Base-by-base conservation (phyloP, 2,329 filamentous ascomycete species). In the Neophaeococcomyces mojaviensis region DNA sequence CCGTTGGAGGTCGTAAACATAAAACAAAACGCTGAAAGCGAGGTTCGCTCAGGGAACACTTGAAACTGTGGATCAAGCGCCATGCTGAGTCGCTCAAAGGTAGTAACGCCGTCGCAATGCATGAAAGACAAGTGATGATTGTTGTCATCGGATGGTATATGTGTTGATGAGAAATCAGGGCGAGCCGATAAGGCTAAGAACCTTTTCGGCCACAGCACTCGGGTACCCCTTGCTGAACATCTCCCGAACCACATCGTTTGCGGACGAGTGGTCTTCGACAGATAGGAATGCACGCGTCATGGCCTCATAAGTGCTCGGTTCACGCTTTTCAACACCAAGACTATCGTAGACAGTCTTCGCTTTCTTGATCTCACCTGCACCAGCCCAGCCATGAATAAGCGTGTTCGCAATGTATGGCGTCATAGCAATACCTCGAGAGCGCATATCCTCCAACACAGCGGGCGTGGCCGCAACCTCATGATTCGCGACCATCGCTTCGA, bases 391-490 rank as follows among this genome's bases (percentile, higher is more conserved):
- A 61, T 97, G 89, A 60, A 98, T 97, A 37, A 98, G 76, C 4
- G 90, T 95, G 71, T 98, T 98, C 61, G 92, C 92, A 61, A 98
- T 97, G 69, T 98, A 98, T 0, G 92, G 85, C 2, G 92, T 97
- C 73, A 97, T 81, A 58, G 88, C 84, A 9, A 98, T 82, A 31
- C 79, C 70, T 49, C 79, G 80, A 40, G 69, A 65, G 45, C 73
- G 74, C 92, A 98, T 97, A 56, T 86, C 76, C 18, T 70, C 68
- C 15, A 97, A 77, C 6, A 95, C 67, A 1, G 79, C 66, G 59
- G 89, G 81, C 0, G 88, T 90, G 50, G 84, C 82, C 22, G 74
- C 71, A 35, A 96, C 88, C 50, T 79, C 75, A 66, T 94, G 87
- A 67, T 97, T 97, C 62, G 90, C 90, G 40, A 97, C 92, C 81